Percentiles rank a stretch among this genome's conserved stretches.
phyloP scores from a whole-genome alignment of 768 basidiomycete species.

The Imleria badia region DNA sequence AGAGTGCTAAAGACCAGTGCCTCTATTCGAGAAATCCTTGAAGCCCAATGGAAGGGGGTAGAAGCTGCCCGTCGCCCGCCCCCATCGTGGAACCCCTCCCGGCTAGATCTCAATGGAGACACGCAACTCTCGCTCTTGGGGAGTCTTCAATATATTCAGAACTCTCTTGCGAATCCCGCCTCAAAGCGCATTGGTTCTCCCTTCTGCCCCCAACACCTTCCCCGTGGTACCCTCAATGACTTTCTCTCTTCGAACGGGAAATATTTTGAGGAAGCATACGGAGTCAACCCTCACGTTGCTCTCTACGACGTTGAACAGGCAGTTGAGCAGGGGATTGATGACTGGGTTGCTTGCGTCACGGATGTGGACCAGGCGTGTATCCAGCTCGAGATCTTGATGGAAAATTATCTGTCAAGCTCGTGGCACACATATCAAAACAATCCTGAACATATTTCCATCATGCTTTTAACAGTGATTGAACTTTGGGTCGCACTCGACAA shows the following conservation, averaged over 20 bases:
- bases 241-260: conserved; percentile 1
- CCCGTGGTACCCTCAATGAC: conserved; percentile 4
- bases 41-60: neutral
- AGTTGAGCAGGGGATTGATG: conserved; percentile 31
- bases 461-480: conserved; percentile 39
- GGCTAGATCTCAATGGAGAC: neutral
- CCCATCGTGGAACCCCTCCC: neutral
- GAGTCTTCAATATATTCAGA: neutral
- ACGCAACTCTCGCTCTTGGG: neutral
- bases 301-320: conserved; percentile 39
- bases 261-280: conserved; percentile 9
- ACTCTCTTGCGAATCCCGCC: neutral
- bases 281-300: conserved; percentile 6
- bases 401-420: conserved; percentile 30
- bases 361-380: neutral
- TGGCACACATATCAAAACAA: conserved; percentile 27
- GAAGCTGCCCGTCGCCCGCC: neutral
- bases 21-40: neutral
- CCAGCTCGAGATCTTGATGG: conserved; percentile 22
- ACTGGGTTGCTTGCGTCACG: conserved; percentile 30
- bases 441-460: conserved; percentile 40
- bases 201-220: conserved; percentile 8
- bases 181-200: neutral
- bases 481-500: conserved; percentile 39
- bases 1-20: neutral